phyloP scores from a whole-genome alignment of 148 eudicot genomes.

The Bassia scoparia region DNA sequence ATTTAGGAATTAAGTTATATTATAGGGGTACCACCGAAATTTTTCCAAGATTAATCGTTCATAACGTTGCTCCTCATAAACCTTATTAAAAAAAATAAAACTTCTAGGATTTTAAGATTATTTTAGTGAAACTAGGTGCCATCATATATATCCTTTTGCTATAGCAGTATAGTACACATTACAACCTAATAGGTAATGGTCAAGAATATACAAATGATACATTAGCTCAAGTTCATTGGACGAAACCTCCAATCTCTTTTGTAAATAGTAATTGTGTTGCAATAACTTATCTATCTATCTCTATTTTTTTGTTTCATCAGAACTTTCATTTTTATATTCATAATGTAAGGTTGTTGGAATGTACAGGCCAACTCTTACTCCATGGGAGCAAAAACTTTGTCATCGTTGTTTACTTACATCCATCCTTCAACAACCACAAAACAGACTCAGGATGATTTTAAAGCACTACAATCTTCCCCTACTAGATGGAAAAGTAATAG shows the following conservation, averaged over 20 bases:
- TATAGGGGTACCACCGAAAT: too few species aligned
- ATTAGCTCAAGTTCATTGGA: neutral
- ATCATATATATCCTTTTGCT: neutral
- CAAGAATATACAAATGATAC: neutral
- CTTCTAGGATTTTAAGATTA: neutral
- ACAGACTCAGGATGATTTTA: constrained; percentile 34
- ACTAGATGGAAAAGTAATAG: constrained; percentile 52
- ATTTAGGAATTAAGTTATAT: too few species aligned
- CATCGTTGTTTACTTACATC: constrained; percentile 57
- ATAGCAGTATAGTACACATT: too few species aligned
- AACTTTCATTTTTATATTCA: neutral
- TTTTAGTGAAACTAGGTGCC: too few species aligned
- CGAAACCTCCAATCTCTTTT: neutral
- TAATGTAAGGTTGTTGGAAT: constrained; percentile 10
- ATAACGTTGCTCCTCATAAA: too few species aligned
- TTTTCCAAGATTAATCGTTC: neutral
- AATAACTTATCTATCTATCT: neutral
- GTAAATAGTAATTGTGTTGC: neutral
- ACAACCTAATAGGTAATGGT: neutral
- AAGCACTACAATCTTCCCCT: constrained; percentile 48
- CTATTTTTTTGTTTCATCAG: neutral
- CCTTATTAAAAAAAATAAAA: neutral
- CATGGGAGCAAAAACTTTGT: constrained; percentile 44
- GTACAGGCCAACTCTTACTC: constrained; percentile 55
- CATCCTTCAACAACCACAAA: constrained; percentile 43